A percentile compares a stretch with the other conserved stretches of the same genome.
Conservation (phyloP, 2,329 filamentous ascomycete species). For the Diplodia scrobiculata region DNA sequence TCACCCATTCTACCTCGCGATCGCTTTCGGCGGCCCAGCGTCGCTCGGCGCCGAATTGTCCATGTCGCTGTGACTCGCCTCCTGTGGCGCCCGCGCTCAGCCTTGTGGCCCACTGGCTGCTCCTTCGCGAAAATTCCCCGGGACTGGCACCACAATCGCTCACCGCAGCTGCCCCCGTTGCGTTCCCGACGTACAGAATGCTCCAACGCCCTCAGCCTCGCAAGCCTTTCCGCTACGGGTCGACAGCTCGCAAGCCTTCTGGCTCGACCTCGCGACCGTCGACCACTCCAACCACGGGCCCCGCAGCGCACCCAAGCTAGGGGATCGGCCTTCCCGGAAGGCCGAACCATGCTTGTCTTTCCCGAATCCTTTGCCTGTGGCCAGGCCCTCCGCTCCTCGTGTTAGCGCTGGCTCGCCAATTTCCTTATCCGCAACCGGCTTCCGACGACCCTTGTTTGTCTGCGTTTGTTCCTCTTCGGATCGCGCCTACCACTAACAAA, state of each 20-base stretch:
- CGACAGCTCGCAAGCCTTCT: not conserved
- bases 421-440: not conserved
- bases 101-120: not conserved
- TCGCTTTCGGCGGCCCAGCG: conserved; percentile 1
- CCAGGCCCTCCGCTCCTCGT: not conserved
- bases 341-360: not conserved
- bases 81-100: not conserved
- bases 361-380: not conserved
- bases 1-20: not conserved
- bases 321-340: conserved; percentile 2
- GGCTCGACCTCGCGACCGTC: no score
- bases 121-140: conserved; percentile 13
- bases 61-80: conserved; percentile 1
- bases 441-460: not conserved
- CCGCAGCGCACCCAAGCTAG: not conserved
- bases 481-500: no score
- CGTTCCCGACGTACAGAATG: no score
- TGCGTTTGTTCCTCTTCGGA: not conserved
- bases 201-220: no score
- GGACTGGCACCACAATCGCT: not conserved
- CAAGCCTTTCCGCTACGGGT: not conserved
- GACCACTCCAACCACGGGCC: not conserved
- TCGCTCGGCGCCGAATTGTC: no score
- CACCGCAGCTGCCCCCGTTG: no score
- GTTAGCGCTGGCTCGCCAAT: not conserved